Base-by-base conservation (phyloP, 78 protist genomes). In the Paulinella micropora region DNA sequence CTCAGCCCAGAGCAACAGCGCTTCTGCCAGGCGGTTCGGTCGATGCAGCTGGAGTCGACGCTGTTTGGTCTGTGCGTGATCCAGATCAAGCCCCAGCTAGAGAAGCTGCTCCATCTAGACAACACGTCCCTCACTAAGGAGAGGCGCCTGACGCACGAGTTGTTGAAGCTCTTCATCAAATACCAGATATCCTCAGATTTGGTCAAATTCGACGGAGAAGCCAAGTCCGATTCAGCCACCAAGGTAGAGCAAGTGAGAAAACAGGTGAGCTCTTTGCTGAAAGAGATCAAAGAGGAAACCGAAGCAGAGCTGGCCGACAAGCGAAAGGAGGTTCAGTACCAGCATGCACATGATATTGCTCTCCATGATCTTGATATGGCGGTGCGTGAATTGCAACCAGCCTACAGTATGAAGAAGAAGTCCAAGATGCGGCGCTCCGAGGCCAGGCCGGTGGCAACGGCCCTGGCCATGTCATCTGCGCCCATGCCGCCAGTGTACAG, bases 31-130 rank as follows among this genome's bases (percentile, higher is more conserved):
- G 90, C 90, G 51, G 79, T 28, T 87, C 90, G 92, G 79, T 2
- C 41, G 37, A 91, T 91, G 92, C 92, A 91, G 92, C 92, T 91
- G 34, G 92, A 81, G 86, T 26, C 69, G 34, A 39, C 92, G 26
- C 37, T 91, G 37, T 91, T 91, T 39, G 92, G 39, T 26, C 34
- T 91, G 37, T 37, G 73, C 41, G 90, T 87, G 67, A 15, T 91
- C 86, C 90, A 91, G 88, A 37, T 91, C 92, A 91, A 91, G 88
- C 92, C 92, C 39, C 90, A 79, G 88, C 88, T 91, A 26, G 92
- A 91, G 88, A 35, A 2, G 87, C 39, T 91, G 64, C 90, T 91
- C 34, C 37, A 34, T 2, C 92, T 91, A 4, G 83, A 89, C 15
- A 69, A 34, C 23, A 85, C 51, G 3, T 0, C 89, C 39, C 92